Percentiles rank a stretch among this genome's conserved stretches.
Evolutionary conservation across 352 stramenopile species (phyloP).

Genomic region (Aphanomyces euteiches): DNA sequence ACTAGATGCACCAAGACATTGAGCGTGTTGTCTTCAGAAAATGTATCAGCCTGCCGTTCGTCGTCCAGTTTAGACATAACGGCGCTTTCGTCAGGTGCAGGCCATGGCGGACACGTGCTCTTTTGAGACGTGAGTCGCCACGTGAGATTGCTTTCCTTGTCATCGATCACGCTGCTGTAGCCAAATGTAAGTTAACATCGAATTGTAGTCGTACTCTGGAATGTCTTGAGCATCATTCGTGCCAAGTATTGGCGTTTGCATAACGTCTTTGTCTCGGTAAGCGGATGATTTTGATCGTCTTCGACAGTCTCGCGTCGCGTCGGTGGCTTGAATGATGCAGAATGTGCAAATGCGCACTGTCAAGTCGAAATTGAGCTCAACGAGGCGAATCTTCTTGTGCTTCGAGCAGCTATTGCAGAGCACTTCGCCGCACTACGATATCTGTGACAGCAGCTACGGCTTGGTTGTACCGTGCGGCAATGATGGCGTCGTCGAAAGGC

Average conservation of each 20-base stretch:
- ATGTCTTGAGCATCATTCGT: background rate
- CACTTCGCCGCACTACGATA: slow-evolving; percentile 52
- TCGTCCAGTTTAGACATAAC: slow-evolving; percentile 15
- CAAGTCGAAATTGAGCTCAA: slow-evolving; percentile 76
- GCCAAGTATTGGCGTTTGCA: background rate
- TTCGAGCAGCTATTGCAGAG: slow-evolving; percentile 69
- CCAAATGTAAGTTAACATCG: background rate
- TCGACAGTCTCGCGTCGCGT: slow-evolving; percentile 35
- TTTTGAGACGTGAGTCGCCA: slow-evolving; percentile 2
- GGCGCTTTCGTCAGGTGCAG: background rate
- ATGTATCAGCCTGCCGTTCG: slow-evolving; percentile 32
- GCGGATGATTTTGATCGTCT: slow-evolving; percentile 55
- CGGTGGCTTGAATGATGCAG: slow-evolving; percentile 71
- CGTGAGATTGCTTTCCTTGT: background rate
- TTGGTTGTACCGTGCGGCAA: slow-evolving; percentile 50
- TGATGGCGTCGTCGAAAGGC: slow-evolving; percentile 72
- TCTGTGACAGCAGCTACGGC: background rate
- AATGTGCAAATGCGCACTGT: slow-evolving; percentile 73
- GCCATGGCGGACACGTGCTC: slow-evolving; percentile 16
- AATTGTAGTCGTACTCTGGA: slow-evolving; percentile 1
- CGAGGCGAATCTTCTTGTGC: slow-evolving; percentile 65
- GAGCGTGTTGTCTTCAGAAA: slow-evolving; percentile 67
- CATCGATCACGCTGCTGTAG: slow-evolving; percentile 8
- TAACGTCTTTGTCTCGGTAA: background rate
- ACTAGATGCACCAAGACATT: slow-evolving; percentile 68